Evolutionary conservation across 129 eudicot genomes (phyloP).

Genomic region (Flaveria bidentis): DNA sequence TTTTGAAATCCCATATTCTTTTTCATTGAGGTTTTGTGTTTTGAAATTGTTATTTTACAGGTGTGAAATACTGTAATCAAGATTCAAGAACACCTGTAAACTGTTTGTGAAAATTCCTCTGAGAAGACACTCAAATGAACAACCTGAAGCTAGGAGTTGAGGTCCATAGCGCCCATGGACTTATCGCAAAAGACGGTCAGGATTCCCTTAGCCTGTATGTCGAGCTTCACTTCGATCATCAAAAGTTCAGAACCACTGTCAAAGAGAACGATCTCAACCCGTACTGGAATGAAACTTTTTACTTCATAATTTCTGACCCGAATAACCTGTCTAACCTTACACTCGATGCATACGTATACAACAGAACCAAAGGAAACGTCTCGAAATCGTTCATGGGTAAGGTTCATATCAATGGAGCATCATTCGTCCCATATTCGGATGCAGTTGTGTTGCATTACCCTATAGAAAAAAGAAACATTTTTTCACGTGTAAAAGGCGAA

Average conservation of each 20-base stretch:
- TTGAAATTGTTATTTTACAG: slow-evolving; percentile 16
- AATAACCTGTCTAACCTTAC: slow-evolving; percentile 50
- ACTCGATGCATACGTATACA: slow-evolving; percentile 68
- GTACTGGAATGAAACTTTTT: slow-evolving; percentile 83
- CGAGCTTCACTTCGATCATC: slow-evolving; percentile 80
- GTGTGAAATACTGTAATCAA: neutral
- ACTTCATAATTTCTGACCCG: slow-evolving; percentile 70
- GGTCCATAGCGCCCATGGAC: slow-evolving; percentile 80
- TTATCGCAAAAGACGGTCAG: slow-evolving; percentile 75
- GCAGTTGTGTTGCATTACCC: slow-evolving; percentile 77
- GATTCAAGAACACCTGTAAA: neutral
- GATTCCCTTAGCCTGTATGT: slow-evolving; percentile 74
- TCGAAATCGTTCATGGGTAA: slow-evolving; percentile 74
- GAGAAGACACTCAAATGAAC: slow-evolving; percentile 41
- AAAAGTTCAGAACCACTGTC: slow-evolving; percentile 60
- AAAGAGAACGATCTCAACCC: slow-evolving; percentile 88
- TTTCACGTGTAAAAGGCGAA: slow-evolving; percentile 78
- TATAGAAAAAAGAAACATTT: slow-evolving; percentile 60
- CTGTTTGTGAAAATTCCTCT: slow-evolving; percentile 19
- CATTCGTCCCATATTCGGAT: slow-evolving; percentile 78
- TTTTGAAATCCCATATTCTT: no score
- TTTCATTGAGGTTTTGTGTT: neutral
- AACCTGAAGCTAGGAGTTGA: slow-evolving; percentile 88
- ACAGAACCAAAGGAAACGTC: slow-evolving; percentile 35
- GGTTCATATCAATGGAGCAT: slow-evolving; percentile 62